Base-by-base conservation (phyloP, 345 rosid genomes). In the Heritiera littoralis region DNA sequence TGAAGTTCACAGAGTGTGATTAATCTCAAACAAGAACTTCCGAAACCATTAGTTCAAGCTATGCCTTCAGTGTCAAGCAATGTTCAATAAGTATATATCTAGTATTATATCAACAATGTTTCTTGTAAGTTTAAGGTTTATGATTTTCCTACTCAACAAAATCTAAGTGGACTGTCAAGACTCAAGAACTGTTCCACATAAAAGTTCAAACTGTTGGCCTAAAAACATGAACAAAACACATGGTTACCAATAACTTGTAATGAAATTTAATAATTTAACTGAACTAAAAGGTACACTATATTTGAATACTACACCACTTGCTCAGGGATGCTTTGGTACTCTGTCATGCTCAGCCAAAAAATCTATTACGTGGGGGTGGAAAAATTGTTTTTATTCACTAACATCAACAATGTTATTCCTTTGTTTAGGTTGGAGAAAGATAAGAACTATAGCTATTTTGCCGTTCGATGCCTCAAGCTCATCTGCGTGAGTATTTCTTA, bases 391-490 rank as follows among this genome's bases (percentile, higher is more conserved):
- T 35, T 38, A 7, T 65, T 65, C 43, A 38, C 69, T 65, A 65
- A 63, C 41, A 11, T 12, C 41, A 32, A 12, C 15, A 28, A 63
- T 41, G 14, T 60, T 60, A 13, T 13, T 38, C 43, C 69, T 65
- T 35, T 65, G 69, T 35, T 56, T 87, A 93, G 98, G 67, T 72
- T 95, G 91, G 98, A 95, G 88, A 95, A 95, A 84, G 93, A 95
- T 63, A 89, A 81, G 82, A 86, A 89, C 82, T 92, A 81, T 78
- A 95, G 80, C 82, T 95, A 95, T 83, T 85, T 90, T 30, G 81
- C 87, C 90, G 86, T 90, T 69, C 93, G 98, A 51, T 90, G 88
- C 75, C 28, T 80, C 4, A 95, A 92, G 89, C 94, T 95, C 63
- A 70, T 86, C 48, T 88, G 83, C 56, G 98, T 94, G 83, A 91